phyloP scores from a whole-genome alignment of 371 early-diverging fungal species.

The Chytridium lagenaria region DNA sequence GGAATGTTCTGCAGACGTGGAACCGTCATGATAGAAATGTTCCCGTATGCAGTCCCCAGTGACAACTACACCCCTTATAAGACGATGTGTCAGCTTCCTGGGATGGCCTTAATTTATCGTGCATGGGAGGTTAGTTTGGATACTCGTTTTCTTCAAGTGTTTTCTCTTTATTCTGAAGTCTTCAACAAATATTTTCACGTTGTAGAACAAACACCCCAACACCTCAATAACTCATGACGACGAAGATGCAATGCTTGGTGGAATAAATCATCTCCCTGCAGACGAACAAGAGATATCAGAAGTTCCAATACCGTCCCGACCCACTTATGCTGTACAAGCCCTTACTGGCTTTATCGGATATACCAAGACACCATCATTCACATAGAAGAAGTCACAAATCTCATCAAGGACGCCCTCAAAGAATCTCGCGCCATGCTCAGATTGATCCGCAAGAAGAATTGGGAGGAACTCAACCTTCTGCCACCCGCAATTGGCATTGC shows the following conservation, averaged over 20 bases:
- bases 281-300: conserved; percentile 44
- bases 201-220: conserved; percentile 47
- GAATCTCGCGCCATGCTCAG: conserved; percentile 33
- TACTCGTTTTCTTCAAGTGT: no score
- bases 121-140: conserved; percentile 62
- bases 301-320: conserved; percentile 45
- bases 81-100: conserved; percentile 51
- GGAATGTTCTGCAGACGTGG: conserved; percentile 57
- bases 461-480: conserved; percentile 21
- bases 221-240: conserved; percentile 48
- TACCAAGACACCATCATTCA: conserved; percentile 59
- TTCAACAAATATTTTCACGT: not conserved
- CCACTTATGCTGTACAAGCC: conserved; percentile 56
- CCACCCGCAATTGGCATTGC: conserved; percentile 26
- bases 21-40: conserved; percentile 58
- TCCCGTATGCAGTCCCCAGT: conserved; percentile 56
- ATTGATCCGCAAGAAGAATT: conserved; percentile 10
- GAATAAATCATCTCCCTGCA: conserved; percentile 44
- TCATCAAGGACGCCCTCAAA: conserved; percentile 39
- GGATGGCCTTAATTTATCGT: conserved; percentile 55
- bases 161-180: not conserved
- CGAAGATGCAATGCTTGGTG: conserved; percentile 41
- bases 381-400: conserved; percentile 38
- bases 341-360: conserved; percentile 61
- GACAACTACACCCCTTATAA: conserved; percentile 61